These are phyloP conservation scores for Podospora anserina DNA, from an alignment of 495 filamentous ascomycete genomes.

Conservation along the genomic window DNA sequence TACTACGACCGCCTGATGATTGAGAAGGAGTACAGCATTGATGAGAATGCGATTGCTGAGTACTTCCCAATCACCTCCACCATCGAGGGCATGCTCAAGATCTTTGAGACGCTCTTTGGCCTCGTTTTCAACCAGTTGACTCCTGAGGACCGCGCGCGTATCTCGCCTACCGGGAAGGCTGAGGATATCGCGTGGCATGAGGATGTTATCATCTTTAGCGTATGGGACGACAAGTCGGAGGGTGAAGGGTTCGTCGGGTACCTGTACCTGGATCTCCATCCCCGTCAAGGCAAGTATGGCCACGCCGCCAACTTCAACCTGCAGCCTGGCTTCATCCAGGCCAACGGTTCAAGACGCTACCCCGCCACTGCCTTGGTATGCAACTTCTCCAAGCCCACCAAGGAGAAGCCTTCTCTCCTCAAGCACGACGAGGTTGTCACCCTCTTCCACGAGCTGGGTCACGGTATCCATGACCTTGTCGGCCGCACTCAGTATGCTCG, in stretches of 20 bases:
- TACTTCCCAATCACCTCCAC: constrained; percentile 88
- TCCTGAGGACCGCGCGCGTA: constrained; percentile 45
- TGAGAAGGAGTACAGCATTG: constrained; percentile 83
- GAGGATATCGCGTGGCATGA: constrained; percentile 61
- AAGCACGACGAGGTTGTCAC: constrained; percentile 65
- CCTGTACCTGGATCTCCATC: constrained; percentile 62
- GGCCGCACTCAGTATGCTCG: constrained; percentile 53
- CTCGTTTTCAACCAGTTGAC: constrained; percentile 82
- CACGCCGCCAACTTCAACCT: constrained; percentile 79
- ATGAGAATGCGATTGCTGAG: constrained; percentile 85
- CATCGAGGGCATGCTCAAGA: constrained; percentile 84
- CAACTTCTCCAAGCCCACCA: constrained; percentile 63
- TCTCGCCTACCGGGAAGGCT: constrained; percentile 52
- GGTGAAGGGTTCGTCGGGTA: constrained; percentile 60
- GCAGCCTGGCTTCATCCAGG: constrained; percentile 58
- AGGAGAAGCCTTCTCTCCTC: constrained; percentile 58
- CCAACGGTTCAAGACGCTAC: constrained; percentile 55
- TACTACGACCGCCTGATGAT: constrained; percentile 90
- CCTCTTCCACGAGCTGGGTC: constrained; percentile 64
- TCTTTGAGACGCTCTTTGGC: constrained; percentile 92
- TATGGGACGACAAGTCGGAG: constrained; percentile 59
- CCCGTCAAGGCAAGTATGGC: constrained; percentile 60
- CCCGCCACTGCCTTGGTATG: constrained; percentile 63
- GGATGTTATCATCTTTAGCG: constrained; percentile 61
- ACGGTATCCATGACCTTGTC: constrained; percentile 62